Evolutionary conservation across 257 asterid species (phyloP).

Genomic region (Coffea canephora): DNA sequence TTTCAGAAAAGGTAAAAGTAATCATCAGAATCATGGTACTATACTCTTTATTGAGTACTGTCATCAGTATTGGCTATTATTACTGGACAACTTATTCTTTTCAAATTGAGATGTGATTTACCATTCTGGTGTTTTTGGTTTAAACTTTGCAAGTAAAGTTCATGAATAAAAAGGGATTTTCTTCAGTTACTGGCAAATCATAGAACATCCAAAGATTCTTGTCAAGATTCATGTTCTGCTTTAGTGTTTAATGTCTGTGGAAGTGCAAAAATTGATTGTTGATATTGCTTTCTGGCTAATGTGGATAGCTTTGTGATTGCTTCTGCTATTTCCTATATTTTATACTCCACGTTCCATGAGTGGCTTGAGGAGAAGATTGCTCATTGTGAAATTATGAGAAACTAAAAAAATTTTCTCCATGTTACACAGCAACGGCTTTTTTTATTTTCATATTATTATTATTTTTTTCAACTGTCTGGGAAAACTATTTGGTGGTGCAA

Average conservation of each 20-base stretch:
- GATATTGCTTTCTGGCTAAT: neutral
- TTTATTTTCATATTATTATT: too few relatives aligned
- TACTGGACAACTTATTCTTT: neutral
- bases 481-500: too few relatives aligned
- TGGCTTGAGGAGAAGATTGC: neutral
- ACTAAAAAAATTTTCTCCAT: too few relatives aligned
- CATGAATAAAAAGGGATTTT: too few relatives aligned
- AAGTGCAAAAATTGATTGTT: neutral
- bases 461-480: too few relatives aligned
- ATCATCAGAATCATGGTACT: constrained; percentile 2
- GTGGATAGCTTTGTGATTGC: neutral
- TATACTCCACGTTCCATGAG: too few relatives aligned
- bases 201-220: too few relatives aligned
- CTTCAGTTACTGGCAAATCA: too few relatives aligned
- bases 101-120: neutral
- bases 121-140: neutral
- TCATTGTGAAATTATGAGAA: neutral
- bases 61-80: neutral
- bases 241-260: too few relatives aligned
- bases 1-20: constrained; percentile 55
- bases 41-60: neutral
- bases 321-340: neutral
- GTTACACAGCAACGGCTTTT: too few relatives aligned
- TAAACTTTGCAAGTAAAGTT: neutral
- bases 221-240: too few relatives aligned